phyloP scores from a whole-genome alignment of 83 land plant species.

The Picea abies region DNA sequence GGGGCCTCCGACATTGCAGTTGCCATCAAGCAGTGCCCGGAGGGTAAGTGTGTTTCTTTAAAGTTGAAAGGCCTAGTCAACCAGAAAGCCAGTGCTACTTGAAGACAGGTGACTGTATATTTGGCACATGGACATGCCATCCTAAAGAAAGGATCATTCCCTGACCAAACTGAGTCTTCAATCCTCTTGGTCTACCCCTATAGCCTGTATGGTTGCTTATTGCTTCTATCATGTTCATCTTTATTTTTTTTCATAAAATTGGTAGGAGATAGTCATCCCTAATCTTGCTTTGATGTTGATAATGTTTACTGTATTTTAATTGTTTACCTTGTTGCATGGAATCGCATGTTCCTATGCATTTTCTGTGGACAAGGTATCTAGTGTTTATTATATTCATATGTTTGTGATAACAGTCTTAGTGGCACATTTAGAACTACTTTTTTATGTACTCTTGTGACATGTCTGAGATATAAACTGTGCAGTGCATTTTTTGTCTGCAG shows the following conservation, averaged over 20 bases:
- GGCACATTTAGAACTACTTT: neutral
- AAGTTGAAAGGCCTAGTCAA: slow-evolving; percentile 51
- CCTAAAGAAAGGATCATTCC: slow-evolving; percentile 33
- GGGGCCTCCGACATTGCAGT: slow-evolving; percentile 44
- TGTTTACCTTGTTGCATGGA: no score
- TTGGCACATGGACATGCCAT: slow-evolving; percentile 54
- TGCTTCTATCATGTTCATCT: no score
- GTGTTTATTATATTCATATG: neutral
- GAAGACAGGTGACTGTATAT: slow-evolving; percentile 74
- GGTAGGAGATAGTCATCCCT: neutral
- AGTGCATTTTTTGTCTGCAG: neutral
- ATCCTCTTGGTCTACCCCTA: slow-evolving; percentile 45
- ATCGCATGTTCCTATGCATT: neutral
- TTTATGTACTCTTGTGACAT: neutral
- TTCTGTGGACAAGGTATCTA: neutral
- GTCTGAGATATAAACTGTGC: no score
- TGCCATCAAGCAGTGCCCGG: slow-evolving; percentile 10
- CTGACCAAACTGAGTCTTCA: slow-evolving; percentile 25
- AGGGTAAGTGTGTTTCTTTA: slow-evolving; percentile 24
- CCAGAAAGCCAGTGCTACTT: slow-evolving; percentile 60
- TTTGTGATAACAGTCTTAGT: neutral
- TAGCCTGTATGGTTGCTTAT: slow-evolving; percentile 37
- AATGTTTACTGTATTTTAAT: no score
- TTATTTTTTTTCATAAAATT: neutral
- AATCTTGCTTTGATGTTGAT: neutral